These are phyloP conservation scores for Dioscorea alata DNA, from an alignment of 106 monocot species.

Conservation along the genomic window DNA sequence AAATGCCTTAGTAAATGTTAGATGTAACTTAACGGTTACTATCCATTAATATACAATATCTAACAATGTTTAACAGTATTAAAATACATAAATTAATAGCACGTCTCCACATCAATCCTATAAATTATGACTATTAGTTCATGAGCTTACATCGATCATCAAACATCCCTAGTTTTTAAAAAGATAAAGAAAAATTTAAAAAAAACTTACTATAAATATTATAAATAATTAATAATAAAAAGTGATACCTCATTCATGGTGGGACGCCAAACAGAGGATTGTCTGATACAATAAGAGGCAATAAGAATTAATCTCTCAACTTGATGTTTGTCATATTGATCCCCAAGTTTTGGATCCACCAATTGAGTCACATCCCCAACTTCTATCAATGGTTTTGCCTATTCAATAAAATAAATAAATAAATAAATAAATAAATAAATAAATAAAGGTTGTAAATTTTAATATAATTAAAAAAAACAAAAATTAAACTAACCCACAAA, in stretches of 20 bases:
- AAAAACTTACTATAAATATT: too few species aligned
- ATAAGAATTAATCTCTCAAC: slow-evolving; percentile 33
- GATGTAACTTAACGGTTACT: too few species aligned
- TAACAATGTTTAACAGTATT: too few species aligned
- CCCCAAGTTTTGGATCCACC: slow-evolving; percentile 41
- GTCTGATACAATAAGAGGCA: slow-evolving; percentile 49
- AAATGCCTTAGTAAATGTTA: too few species aligned
- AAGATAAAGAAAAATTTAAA: too few species aligned
- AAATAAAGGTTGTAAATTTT: not conserved
- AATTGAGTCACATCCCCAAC: slow-evolving; percentile 31
- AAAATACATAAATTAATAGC: too few species aligned
- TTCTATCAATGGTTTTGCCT: slow-evolving; percentile 61
- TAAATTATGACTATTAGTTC: too few species aligned
- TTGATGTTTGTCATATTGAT: slow-evolving; percentile 30
- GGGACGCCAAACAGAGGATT: slow-evolving; percentile 52
- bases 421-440: not conserved
- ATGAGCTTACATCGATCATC: too few species aligned
- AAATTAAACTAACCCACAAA: slow-evolving; percentile 42
- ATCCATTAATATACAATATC: too few species aligned
- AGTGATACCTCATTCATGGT: slow-evolving; percentile 47
- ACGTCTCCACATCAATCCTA: too few species aligned
- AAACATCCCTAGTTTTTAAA: too few species aligned
- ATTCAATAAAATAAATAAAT: not conserved
- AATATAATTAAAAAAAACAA: not conserved
- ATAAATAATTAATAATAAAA: too few species aligned